phyloP scores from a whole-genome alignment of 768 basidiomycete genomes.

The Guyanaporus albipodus region DNA sequence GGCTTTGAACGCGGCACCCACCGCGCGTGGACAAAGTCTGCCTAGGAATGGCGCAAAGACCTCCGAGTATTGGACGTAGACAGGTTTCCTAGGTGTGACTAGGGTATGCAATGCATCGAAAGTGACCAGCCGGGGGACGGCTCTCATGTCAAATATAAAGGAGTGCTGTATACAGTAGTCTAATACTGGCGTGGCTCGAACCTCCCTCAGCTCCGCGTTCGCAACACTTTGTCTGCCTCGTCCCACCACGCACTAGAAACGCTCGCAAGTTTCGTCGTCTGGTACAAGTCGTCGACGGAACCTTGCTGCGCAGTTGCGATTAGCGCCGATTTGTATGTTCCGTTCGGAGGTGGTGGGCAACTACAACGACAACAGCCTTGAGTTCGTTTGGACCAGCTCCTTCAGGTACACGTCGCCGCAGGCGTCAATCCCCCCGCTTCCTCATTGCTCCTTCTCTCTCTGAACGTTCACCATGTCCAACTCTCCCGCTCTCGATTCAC shows the following conservation, averaged over 20 bases:
- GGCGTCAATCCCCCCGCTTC: conserved; percentile 25
- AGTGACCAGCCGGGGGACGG: conserved; percentile 47
- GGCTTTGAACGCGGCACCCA: conserved; percentile 57
- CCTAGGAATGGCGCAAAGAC: conserved; percentile 67
- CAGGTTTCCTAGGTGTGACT: conserved; percentile 61
- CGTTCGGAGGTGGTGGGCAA: conserved; percentile 14
- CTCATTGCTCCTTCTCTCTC: conserved; percentile 11
- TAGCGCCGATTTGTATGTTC: conserved; percentile 17
- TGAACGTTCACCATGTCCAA: conserved; percentile 30
- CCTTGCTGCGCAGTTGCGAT: conserved; percentile 11
- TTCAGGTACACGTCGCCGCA: conserved; percentile 26
- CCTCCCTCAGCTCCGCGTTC: background rate
- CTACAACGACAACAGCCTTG: conserved; percentile 2
- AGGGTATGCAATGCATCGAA: conserved; percentile 81
- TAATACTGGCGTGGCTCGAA: conserved; percentile 3
- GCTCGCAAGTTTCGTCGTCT: background rate
- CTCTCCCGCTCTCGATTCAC: conserved; percentile 26
- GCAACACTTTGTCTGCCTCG: conserved; percentile 13
- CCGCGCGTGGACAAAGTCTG: conserved; percentile 44
- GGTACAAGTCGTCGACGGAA: conserved; percentile 2
- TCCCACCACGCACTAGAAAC: background rate
- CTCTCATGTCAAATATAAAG: conserved; percentile 11
- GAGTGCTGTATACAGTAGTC: conserved; percentile 5
- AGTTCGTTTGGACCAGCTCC: conserved; percentile 16
- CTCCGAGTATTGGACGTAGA: conserved; percentile 59